Evolutionary conservation across 106 monocot species (phyloP).

Genomic region (Amphibolis antarctica): DNA sequence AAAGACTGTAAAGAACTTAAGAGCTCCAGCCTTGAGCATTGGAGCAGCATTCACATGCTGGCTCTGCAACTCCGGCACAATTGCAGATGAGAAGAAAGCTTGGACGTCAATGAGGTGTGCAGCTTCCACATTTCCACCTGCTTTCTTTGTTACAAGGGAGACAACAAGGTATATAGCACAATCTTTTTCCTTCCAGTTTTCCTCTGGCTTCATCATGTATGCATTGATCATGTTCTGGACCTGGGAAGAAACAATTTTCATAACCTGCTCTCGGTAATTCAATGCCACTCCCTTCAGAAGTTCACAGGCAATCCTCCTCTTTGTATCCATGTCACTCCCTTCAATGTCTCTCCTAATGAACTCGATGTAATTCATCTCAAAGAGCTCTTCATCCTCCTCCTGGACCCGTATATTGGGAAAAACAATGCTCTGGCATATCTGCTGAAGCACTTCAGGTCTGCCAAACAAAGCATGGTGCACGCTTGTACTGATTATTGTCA

Average conservation of each 20-base stretch:
- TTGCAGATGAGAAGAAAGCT: slow-evolving; percentile 64
- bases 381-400: slow-evolving; percentile 90
- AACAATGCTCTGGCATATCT: slow-evolving; percentile 75
- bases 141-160: slow-evolving; percentile 43
- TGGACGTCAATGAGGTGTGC: slow-evolving; percentile 54
- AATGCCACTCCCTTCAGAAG: slow-evolving; percentile 67
- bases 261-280: slow-evolving; percentile 79
- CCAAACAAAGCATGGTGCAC: slow-evolving; percentile 81
- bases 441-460: slow-evolving; percentile 39
- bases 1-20: slow-evolving; percentile 81
- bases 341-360: slow-evolving; percentile 89
- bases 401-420: slow-evolving; percentile 68
- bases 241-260: slow-evolving; percentile 45
- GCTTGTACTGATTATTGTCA: slow-evolving; percentile 88
- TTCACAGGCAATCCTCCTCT: slow-evolving; percentile 82
- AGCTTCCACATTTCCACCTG: slow-evolving; percentile 23
- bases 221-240: slow-evolving; percentile 60
- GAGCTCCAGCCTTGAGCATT: slow-evolving; percentile 76
- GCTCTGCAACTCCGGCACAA: slow-evolving; percentile 71
- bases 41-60: slow-evolving; percentile 43
- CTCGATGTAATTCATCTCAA: slow-evolving; percentile 80
- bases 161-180: slow-evolving; percentile 83
- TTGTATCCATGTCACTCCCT: slow-evolving; percentile 82
- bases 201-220: slow-evolving; percentile 43
- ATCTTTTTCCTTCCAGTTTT: slow-evolving; percentile 97